Evolutionary conservation across 106 monocot species (phyloP).

Genomic region (Vanilla planifolia): DNA sequence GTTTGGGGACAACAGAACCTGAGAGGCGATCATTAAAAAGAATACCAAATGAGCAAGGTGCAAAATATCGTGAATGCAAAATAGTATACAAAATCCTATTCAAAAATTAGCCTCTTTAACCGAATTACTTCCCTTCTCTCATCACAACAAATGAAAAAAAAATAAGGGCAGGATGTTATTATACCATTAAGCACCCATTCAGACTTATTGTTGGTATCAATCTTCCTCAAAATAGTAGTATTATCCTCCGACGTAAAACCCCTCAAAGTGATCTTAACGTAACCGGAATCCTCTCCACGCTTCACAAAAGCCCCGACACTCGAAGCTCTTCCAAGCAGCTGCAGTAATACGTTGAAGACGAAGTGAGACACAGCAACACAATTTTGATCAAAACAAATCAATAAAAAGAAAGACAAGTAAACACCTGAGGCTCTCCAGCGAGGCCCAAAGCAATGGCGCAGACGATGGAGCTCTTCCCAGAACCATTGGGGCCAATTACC

Average conservation of each 20-base stretch:
- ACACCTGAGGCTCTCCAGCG: slow-evolving; percentile 86
- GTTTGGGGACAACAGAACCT: slow-evolving; percentile 67
- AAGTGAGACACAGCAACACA: neutral
- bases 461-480: slow-evolving; percentile 96
- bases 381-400: neutral
- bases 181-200: slow-evolving; percentile 94
- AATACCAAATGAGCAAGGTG: neutral
- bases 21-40: slow-evolving; percentile 11
- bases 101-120: neutral
- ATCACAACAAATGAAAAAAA: neutral
- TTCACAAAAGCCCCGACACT: slow-evolving; percentile 95
- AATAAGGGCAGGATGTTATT: neutral
- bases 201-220: slow-evolving; percentile 77
- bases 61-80: neutral
- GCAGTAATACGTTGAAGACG: neutral
- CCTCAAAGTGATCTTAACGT: slow-evolving; percentile 60
- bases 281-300: slow-evolving; percentile 76
- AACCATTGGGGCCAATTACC: slow-evolving; percentile 92
- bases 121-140: no score
- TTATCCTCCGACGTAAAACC: slow-evolving; percentile 35
- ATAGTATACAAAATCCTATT: neutral
- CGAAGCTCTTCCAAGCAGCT: slow-evolving; percentile 94
- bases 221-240: slow-evolving; percentile 61
- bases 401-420: slow-evolving; percentile 1
- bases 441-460: slow-evolving; percentile 96